Conservation (phyloP, 768 basidiomycete genomes). For the Phaeotremella fagi region DNA sequence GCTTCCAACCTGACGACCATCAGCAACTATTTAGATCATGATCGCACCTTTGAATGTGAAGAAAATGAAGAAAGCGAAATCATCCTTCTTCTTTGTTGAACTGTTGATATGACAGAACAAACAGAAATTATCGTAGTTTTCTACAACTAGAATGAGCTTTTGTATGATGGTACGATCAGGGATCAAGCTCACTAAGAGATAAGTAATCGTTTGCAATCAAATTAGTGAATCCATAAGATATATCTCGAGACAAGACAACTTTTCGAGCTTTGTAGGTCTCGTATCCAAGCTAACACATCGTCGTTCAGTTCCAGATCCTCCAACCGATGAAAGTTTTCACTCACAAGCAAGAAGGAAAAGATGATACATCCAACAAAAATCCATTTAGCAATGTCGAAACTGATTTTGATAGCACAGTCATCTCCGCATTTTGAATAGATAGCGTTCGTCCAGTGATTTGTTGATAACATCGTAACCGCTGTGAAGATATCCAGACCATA, state of each 20-base stretch:
- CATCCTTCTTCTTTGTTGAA: slow-evolving; percentile 92
- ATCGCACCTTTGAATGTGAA: slow-evolving; percentile 94
- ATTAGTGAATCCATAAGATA: slow-evolving; percentile 97
- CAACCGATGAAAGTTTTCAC: no score
- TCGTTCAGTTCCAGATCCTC: neutral
- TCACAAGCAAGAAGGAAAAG: slow-evolving; percentile 88
- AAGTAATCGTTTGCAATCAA: slow-evolving; percentile 96
- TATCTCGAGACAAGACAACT: slow-evolving; percentile 92
- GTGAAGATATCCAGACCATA: slow-evolving; percentile 98
- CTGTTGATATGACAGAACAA: slow-evolving; percentile 95
- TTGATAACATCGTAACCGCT: slow-evolving; percentile 91
- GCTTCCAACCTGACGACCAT: slow-evolving; percentile 67
- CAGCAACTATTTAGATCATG: neutral
- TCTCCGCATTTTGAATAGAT: slow-evolving; percentile 72
- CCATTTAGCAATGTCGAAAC: slow-evolving; percentile 88
- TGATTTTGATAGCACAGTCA: slow-evolving; percentile 72
- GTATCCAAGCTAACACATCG: slow-evolving; percentile 65
- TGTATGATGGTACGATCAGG: neutral
- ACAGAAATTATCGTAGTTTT: slow-evolving; percentile 94
- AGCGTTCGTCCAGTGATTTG: slow-evolving; percentile 81
- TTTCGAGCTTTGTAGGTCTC: slow-evolving; percentile 87
- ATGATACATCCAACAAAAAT: slow-evolving; percentile 97
- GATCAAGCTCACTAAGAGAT: slow-evolving; percentile 68
- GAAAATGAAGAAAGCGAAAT: slow-evolving; percentile 98
- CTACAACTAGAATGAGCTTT: slow-evolving; percentile 49